Conservation (phyloP, 2,329 filamentous ascomycete genomes). For the Corinectria fuckeliana region DNA sequence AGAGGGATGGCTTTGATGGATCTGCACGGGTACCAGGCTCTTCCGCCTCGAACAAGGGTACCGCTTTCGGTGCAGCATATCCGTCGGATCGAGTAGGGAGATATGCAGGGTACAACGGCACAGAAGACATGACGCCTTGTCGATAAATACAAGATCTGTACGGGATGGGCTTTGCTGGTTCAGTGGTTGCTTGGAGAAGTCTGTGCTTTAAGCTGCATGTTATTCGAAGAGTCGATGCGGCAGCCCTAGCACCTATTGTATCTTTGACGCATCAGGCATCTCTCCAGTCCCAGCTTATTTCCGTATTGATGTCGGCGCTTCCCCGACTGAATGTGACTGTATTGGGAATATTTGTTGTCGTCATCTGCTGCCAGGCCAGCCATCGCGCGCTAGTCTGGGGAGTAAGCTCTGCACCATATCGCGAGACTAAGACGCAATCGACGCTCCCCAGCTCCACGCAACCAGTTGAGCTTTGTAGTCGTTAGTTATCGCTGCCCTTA, state of each 20-base stretch:
- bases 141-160: neutral
- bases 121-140: constrained; percentile 30
- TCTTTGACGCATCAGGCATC: neutral
- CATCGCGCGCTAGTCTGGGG: neutral
- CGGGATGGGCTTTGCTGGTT: neutral
- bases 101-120: constrained; percentile 42
- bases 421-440: constrained; percentile 7
- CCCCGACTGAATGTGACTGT: constrained; percentile 20
- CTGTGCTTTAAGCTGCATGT: constrained; percentile 4
- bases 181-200: neutral
- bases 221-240: neutral
- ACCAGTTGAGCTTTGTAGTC: neutral
- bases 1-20: constrained; percentile 31
- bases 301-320: constrained; percentile 4
- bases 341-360: constrained; percentile 14
- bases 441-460: neutral
- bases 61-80: constrained; percentile 29
- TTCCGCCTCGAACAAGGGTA: constrained; percentile 38
- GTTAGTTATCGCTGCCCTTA: neutral
- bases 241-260: constrained; percentile 3
- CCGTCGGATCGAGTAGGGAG: constrained; percentile 44
- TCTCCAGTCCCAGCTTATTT: neutral
- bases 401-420: constrained; percentile 4
- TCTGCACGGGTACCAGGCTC: constrained; percentile 43
- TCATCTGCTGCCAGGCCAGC: constrained; percentile 9